Percentiles rank a stretch among this genome's conserved stretches.
Conservation (phyloP, 192 early-diverging fungal genomes). For the Thamnidium elegans region DNA sequence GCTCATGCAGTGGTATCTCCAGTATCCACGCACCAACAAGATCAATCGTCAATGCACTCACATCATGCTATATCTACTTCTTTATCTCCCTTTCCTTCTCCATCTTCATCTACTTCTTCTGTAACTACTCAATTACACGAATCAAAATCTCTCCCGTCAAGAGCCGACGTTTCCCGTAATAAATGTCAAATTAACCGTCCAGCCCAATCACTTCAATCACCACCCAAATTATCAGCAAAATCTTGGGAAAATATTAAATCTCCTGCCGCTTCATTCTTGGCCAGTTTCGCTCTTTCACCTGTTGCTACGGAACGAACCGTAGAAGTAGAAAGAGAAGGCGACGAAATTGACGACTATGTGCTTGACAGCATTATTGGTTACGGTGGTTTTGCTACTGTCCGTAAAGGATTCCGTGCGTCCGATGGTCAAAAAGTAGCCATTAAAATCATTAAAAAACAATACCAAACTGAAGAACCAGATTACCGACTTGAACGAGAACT, state of each 20-base stretch:
- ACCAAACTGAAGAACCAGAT: constrained; percentile 15
- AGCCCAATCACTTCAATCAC: background rate
- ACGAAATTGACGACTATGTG: constrained; percentile 70
- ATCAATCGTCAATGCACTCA: too few relatives aligned
- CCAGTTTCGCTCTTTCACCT: constrained; percentile 28
- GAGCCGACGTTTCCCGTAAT: background rate
- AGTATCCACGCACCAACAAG: background rate
- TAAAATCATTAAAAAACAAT: constrained; percentile 63
- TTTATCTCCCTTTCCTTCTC: constrained; percentile 2
- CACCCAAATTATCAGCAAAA: constrained; percentile 18
- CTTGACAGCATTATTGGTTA: constrained; percentile 67
- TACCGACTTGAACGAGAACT: constrained; percentile 60
- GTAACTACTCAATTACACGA: constrained; percentile 2
- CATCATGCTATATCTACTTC: too few relatives aligned
- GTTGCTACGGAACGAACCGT: background rate
- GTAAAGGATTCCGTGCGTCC: constrained; percentile 57
- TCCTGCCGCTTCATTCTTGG: constrained; percentile 39
- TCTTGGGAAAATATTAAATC: constrained; percentile 32
- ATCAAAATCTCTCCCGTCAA: background rate
- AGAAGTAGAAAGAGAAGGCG: constrained; percentile 56
- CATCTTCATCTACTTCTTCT: constrained; percentile 15
- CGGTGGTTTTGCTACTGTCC: constrained; percentile 76
- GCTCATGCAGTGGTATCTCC: background rate
- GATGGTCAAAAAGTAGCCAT: constrained; percentile 55
- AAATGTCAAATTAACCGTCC: constrained; percentile 10